Evolutionary conservation across 495 filamentous ascomycete genomes (phyloP).

Genomic region (Oleoguttula mirabilis): DNA sequence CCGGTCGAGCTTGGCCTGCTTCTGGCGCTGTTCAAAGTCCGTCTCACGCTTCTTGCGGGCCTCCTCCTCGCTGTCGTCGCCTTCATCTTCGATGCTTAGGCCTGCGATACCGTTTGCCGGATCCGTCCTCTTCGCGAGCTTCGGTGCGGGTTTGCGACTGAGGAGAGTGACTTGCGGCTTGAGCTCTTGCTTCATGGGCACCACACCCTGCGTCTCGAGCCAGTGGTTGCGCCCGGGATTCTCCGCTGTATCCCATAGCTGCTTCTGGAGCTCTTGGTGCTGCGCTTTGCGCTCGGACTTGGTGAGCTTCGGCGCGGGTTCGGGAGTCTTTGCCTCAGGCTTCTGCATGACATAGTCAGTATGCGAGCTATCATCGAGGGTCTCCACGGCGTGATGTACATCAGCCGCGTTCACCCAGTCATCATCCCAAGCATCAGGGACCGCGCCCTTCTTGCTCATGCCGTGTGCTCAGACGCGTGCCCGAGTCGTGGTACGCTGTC

Average conservation of each 20-base stretch:
- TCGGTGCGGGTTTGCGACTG: constrained; percentile 59
- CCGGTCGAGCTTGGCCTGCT: constrained; percentile 58
- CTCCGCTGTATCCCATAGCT: constrained; percentile 80
- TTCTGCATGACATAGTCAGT: neutral
- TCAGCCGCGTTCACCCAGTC: constrained; percentile 78
- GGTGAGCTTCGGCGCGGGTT: constrained; percentile 37
- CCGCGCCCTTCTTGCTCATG: constrained; percentile 37
- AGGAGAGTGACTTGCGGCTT: constrained; percentile 73
- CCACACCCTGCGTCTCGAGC: constrained; percentile 50
- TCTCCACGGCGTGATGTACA: no score
- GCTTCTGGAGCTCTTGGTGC: constrained; percentile 69
- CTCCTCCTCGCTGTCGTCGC: constrained; percentile 58
- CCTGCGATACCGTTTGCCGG: constrained; percentile 43
- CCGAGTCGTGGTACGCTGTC: no score
- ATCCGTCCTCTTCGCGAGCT: constrained; percentile 33
- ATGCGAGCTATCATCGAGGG: no score
- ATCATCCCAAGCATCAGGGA: constrained; percentile 81
- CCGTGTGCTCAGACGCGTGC: no score
- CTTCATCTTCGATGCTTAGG: constrained; percentile 41
- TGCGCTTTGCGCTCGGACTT: constrained; percentile 67
- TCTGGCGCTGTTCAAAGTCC: constrained; percentile 60
- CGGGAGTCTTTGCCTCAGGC: neutral
- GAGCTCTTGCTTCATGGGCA: constrained; percentile 68
- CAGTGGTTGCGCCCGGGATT: constrained; percentile 59
- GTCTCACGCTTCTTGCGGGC: constrained; percentile 40